Conservation (phyloP, 352 stramenopile genomes). For the Globisporangium orthogonon region DNA sequence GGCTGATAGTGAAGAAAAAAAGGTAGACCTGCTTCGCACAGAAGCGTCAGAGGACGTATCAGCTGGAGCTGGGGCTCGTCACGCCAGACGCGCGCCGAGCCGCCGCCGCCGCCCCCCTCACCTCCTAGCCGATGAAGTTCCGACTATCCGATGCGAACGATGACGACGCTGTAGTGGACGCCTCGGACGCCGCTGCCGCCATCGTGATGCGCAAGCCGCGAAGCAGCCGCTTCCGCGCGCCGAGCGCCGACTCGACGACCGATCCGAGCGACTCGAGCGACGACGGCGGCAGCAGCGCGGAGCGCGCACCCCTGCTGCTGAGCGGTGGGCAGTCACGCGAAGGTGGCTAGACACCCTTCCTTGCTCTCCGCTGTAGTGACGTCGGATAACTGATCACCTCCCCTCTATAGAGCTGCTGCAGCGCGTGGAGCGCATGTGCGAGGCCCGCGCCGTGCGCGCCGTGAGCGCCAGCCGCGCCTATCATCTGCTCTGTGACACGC, state of each 20-base stretch:
- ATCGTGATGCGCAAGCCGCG: not conserved
- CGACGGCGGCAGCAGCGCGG: slow-evolving; percentile 10
- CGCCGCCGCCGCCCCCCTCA: too few species aligned
- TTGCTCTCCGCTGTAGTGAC: not conserved
- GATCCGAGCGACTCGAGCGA: slow-evolving; percentile 36
- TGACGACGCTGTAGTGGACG: slow-evolving; percentile 5
- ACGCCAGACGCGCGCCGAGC: too few species aligned
- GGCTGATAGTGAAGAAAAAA: too few species aligned
- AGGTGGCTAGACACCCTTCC: slow-evolving; percentile 9
- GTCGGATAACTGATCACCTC: not conserved
- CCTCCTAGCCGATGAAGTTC: slow-evolving; percentile 38
- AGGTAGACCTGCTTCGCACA: too few species aligned
- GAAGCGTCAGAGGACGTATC: too few species aligned
- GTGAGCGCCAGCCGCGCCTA: slow-evolving; percentile 56
- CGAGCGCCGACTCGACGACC: slow-evolving; percentile 32
- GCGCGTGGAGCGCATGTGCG: slow-evolving; percentile 54
- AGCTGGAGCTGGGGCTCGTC: too few species aligned
- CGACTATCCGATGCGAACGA: slow-evolving; percentile 25
- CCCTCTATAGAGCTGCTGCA: slow-evolving; percentile 38
- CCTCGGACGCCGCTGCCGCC: not conserved
- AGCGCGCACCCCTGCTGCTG: not conserved
- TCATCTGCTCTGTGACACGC: slow-evolving; percentile 45
- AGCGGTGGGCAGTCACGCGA: slow-evolving; percentile 16
- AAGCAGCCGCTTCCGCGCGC: slow-evolving; percentile 32
- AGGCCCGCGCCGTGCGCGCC: slow-evolving; percentile 44